These are phyloP conservation scores for Arctostaphylos glauca DNA, from an alignment of 148 eudicot species.

Conservation along the genomic window DNA sequence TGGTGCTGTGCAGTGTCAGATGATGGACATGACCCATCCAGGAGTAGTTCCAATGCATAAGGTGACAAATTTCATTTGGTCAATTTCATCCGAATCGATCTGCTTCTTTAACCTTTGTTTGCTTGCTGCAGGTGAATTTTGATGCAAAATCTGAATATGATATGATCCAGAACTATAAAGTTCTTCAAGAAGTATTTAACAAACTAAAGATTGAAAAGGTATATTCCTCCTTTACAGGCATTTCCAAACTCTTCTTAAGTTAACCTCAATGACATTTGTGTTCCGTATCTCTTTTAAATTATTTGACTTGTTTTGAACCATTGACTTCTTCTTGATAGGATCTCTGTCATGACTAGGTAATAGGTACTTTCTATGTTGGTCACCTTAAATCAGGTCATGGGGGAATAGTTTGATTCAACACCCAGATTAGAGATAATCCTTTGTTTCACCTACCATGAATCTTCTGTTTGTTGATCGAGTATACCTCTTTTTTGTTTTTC, in stretches of 20 bases:
- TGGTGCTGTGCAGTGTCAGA: constrained; percentile 96
- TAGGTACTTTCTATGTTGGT: neutral
- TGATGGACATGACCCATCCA: constrained; percentile 84
- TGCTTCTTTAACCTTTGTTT: neutral
- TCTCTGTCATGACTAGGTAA: neutral
- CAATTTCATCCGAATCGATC: neutral
- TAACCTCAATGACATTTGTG: neutral
- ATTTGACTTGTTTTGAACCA: neutral
- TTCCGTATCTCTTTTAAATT: neutral
- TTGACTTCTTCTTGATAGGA: neutral
- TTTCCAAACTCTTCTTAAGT: neutral
- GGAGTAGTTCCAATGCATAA: constrained; percentile 96
- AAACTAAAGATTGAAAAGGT: constrained; percentile 92
- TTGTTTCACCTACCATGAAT: neutral
- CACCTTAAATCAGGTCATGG: neutral
- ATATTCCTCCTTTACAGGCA: neutral
- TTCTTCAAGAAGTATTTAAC: constrained; percentile 87
- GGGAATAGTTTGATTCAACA: neutral
- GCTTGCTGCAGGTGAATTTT: constrained; percentile 65
- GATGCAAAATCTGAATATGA: constrained; percentile 92
- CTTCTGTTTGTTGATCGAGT: neutral
- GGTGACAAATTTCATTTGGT: constrained; percentile 31
- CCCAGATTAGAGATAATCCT: neutral
- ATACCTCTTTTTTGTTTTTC: neutral
- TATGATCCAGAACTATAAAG: constrained; percentile 93